A percentile compares a stretch with the other conserved stretches of the same genome.
Evolutionary conservation across 768 basidiomycete genomes (phyloP).

Genomic region (Dioszegia hungarica): DNA sequence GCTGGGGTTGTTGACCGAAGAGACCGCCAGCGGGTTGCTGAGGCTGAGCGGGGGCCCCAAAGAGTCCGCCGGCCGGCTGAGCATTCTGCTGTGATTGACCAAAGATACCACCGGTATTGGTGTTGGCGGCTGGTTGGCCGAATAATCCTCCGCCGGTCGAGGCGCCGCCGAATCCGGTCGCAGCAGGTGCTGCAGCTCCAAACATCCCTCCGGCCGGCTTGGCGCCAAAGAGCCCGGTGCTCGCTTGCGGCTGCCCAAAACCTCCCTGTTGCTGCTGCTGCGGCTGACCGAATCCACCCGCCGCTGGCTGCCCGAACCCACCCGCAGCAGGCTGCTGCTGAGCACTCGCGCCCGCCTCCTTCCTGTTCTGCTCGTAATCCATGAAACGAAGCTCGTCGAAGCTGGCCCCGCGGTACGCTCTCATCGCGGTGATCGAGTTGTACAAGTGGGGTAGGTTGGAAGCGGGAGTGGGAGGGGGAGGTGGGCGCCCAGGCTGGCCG

Average conservation of each 20-base stretch:
- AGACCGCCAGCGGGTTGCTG: constrained; percentile 28
- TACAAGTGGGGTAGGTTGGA: constrained; percentile 23
- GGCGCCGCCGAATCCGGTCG: constrained; percentile 19
- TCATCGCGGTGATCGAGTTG: constrained; percentile 37
- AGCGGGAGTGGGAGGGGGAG: too few relatives aligned
- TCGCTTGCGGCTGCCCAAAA: constrained; percentile 38
- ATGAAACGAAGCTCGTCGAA: constrained; percentile 41
- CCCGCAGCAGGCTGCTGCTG: constrained; percentile 12
- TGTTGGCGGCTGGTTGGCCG: constrained; percentile 12
- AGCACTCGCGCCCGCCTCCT: constrained; percentile 28
- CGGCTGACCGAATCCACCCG: constrained; percentile 41
- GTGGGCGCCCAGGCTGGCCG: neutral
- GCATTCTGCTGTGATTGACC: constrained; percentile 34
- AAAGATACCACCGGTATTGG: constrained; percentile 32
- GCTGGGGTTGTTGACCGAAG: constrained; percentile 45
- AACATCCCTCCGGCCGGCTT: constrained; percentile 18
- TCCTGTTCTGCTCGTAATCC: constrained; percentile 39
- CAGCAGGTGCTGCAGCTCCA: constrained; percentile 9
- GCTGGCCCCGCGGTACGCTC: constrained; percentile 33
- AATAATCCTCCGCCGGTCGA: constrained; percentile 51
- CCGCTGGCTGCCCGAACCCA: constrained; percentile 17
- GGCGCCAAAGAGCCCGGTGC: constrained; percentile 18
- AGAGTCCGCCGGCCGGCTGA: constrained; percentile 51
- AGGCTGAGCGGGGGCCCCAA: constrained; percentile 48
- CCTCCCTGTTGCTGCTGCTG: constrained; percentile 10